Percentiles rank a stretch among this genome's conserved stretches.
phyloP scores from a whole-genome alignment of 2,329 filamentous ascomycete species.

The Erysiphe neolycopersici region DNA sequence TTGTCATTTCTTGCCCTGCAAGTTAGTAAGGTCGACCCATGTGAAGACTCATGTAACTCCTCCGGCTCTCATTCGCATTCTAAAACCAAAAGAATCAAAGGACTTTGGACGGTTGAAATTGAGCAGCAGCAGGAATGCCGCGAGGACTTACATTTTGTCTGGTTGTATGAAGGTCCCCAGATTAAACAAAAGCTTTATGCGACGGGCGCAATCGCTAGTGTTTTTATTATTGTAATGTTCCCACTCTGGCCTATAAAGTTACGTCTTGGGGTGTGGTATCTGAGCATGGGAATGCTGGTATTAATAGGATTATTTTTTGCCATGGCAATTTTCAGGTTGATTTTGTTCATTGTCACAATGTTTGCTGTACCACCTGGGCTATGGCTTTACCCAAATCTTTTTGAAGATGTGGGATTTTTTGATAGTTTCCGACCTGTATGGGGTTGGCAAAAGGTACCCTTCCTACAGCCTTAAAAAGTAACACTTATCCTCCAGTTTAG shows the following conservation, averaged over 20 bases:
- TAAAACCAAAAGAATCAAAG: slow-evolving; percentile 73
- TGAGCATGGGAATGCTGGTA: slow-evolving; percentile 79
- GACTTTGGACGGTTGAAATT: slow-evolving; percentile 83
- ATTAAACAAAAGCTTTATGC: slow-evolving; percentile 87
- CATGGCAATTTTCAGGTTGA: slow-evolving; percentile 92
- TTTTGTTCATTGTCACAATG: slow-evolving; percentile 81
- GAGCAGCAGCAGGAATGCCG: slow-evolving; percentile 80
- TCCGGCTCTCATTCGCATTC: slow-evolving; percentile 34
- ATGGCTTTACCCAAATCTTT: slow-evolving; percentile 96
- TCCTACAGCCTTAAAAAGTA: neutral
- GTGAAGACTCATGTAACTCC: slow-evolving; percentile 35
- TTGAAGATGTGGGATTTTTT: slow-evolving; percentile 95
- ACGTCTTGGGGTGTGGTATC: slow-evolving; percentile 85
- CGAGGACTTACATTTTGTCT: slow-evolving; percentile 83
- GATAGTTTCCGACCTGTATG: slow-evolving; percentile 89
- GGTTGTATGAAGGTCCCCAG: slow-evolving; percentile 86
- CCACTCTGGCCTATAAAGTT: slow-evolving; percentile 85
- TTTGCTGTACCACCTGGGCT: slow-evolving; percentile 63
- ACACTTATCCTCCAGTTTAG: neutral
- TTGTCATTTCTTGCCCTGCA: slow-evolving; percentile 82
- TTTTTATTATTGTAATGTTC: slow-evolving; percentile 81
- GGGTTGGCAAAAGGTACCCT: slow-evolving; percentile 81
- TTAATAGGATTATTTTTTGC: slow-evolving; percentile 81
- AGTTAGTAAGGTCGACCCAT: slow-evolving; percentile 53
- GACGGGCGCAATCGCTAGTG: slow-evolving; percentile 49